Evolutionary conservation across 768 basidiomycete species (phyloP).

Genomic region (Phaeotremella fagi): DNA sequence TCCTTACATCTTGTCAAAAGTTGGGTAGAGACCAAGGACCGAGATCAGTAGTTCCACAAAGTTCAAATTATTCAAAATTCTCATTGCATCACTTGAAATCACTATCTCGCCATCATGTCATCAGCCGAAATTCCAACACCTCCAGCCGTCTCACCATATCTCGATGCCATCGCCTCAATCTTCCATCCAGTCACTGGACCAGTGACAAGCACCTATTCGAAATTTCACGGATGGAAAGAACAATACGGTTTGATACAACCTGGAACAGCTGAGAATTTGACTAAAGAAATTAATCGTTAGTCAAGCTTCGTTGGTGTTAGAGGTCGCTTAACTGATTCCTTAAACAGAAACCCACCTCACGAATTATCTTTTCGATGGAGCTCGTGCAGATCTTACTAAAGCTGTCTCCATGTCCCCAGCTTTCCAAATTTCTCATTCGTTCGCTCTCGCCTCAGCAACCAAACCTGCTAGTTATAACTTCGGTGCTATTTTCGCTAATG

Average conservation of each 20-base stretch:
- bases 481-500: slow-evolving; percentile 83
- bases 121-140: slow-evolving; percentile 28
- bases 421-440: slow-evolving; percentile 97
- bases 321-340: not conserved
- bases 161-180: slow-evolving; percentile 39
- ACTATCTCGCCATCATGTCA: not conserved
- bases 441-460: slow-evolving; percentile 82
- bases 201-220: slow-evolving; percentile 62
- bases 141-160: slow-evolving; percentile 40
- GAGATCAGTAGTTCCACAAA: too few species aligned
- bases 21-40: too few species aligned
- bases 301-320: not conserved
- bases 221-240: slow-evolving; percentile 75
- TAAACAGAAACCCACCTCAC: slow-evolving; percentile 75
- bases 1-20: too few species aligned
- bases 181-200: slow-evolving; percentile 52
- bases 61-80: not conserved
- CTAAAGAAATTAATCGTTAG: slow-evolving; percentile 86
- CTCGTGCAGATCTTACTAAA: slow-evolving; percentile 91
- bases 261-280: slow-evolving; percentile 86
- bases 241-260: slow-evolving; percentile 79
- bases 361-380: slow-evolving; percentile 96
- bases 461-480: slow-evolving; percentile 84
- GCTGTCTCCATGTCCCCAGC: slow-evolving; percentile 86
- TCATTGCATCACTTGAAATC: not conserved